Evolutionary conservation across 2,329 filamentous ascomycete species (phyloP).

Genomic region (Rugonectria rugulosa): DNA sequence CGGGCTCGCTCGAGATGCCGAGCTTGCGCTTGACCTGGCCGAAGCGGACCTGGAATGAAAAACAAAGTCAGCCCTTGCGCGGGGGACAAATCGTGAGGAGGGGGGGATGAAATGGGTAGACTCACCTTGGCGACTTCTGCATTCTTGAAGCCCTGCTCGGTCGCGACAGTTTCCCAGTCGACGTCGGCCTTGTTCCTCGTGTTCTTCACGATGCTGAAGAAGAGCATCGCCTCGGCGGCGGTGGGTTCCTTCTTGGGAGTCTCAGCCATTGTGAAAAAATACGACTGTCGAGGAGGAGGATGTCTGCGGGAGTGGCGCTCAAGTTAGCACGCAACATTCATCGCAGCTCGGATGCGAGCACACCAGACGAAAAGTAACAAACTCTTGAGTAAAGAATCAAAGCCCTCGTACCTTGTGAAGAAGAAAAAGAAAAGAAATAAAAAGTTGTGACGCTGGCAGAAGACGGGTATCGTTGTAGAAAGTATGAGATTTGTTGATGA

Average conservation of each 20-base stretch:
- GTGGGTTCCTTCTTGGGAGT: conserved; percentile 46
- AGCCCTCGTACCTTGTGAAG: no score
- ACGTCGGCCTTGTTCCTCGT: conserved; percentile 52
- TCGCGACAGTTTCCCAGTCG: conserved; percentile 57
- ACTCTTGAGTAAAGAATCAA: no score
- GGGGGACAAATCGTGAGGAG: no score
- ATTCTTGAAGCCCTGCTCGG: conserved; percentile 53
- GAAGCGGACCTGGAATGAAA: conserved; percentile 50
- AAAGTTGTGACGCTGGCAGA: no score
- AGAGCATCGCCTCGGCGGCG: conserved; percentile 52
- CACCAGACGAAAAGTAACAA: no score
- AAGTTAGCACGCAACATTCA: not conserved
- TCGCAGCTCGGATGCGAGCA: no score
- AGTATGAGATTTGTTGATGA: not conserved
- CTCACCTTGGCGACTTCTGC: conserved; percentile 54
- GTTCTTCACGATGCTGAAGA: conserved; percentile 54
- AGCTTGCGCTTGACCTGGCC: conserved; percentile 59
- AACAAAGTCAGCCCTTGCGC: conserved; percentile 3
- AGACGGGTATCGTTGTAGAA: not conserved
- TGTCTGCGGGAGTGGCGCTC: not conserved
- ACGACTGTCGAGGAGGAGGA: not conserved
- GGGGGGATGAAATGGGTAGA: not conserved
- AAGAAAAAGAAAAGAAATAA: no score
- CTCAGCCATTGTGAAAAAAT: conserved; percentile 46
- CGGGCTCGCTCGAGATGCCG: conserved; percentile 43